These are phyloP conservation scores for Murraya koenigii DNA, from an alignment of 345 rosid species.

Conservation along the genomic window DNA sequence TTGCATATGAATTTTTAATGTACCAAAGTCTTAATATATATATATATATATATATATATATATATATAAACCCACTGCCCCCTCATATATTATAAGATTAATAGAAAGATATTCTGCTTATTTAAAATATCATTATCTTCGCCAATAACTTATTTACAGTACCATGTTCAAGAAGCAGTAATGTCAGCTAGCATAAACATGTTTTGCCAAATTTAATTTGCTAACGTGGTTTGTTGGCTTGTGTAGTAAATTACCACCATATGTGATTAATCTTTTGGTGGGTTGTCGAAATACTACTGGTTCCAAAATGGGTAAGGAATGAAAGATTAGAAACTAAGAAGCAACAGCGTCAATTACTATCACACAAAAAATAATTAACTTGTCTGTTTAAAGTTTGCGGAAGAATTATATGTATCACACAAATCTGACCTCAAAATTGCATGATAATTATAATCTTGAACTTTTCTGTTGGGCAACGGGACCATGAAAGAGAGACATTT, in stretches of 20 bases:
- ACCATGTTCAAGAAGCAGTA: neutral
- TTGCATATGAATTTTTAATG: constrained; percentile 6
- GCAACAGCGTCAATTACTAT: neutral
- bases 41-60: no score
- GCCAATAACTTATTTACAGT: neutral
- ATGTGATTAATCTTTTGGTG: neutral
- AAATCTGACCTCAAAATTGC: neutral
- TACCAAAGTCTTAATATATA: constrained; percentile 7
- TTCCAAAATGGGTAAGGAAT: neutral
- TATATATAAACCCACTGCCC: neutral
- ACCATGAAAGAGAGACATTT: constrained; percentile 26
- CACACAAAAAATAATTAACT: neutral
- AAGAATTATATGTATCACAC: neutral
- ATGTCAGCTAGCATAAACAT: neutral
- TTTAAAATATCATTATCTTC: neutral
- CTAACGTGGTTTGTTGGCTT: neutral
- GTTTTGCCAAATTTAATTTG: neutral
- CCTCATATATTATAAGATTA: neutral
- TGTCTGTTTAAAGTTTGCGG: neutral
- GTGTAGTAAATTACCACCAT: neutral
- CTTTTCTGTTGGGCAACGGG: constrained; percentile 13
- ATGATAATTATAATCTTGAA: neutral
- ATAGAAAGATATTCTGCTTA: neutral
- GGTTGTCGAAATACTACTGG: neutral
- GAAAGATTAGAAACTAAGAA: neutral